A percentile compares a stretch with the other conserved stretches of the same genome.
phyloP scores from a whole-genome alignment of 2,329 filamentous ascomycete species.

The Neurospora crassa region DNA sequence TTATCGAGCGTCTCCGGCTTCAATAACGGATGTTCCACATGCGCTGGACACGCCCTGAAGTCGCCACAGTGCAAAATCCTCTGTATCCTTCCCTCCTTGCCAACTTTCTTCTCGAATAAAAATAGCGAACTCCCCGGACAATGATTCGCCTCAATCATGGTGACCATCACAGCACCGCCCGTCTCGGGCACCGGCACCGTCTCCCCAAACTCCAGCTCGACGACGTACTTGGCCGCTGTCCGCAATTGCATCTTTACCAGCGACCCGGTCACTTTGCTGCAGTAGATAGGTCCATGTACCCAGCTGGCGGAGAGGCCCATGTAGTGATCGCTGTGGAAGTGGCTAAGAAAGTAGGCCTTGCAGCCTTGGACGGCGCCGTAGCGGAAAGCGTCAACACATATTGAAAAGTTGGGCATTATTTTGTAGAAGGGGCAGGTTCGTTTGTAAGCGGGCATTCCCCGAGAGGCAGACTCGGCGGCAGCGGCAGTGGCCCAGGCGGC shows the following conservation, averaged over 20 bases:
- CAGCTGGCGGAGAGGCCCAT: conserved; percentile 81
- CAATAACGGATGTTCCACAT: conserved; percentile 73
- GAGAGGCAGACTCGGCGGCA: conserved; percentile 63
- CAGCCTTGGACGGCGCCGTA: conserved; percentile 91
- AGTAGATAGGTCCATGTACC: conserved; percentile 93
- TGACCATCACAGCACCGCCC: conserved; percentile 66
- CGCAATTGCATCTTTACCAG: conserved; percentile 77
- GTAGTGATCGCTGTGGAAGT: conserved; percentile 98
- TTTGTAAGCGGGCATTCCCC: conserved; percentile 78
- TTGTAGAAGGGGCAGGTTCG: conserved; percentile 98
- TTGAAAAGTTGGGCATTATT: conserved; percentile 84
- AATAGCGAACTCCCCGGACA: conserved; percentile 93
- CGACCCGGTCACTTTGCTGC: conserved; percentile 85
- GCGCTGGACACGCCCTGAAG: conserved; percentile 80
- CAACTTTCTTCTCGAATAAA: conserved; percentile 72
- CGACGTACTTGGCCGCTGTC: conserved; percentile 77
- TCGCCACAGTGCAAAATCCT: conserved; percentile 92
- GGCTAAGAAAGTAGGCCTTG: conserved; percentile 90
- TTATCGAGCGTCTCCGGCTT: conserved; percentile 64
- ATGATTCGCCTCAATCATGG: conserved; percentile 94
- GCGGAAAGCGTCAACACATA: conserved; percentile 91
- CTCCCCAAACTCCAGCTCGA: conserved; percentile 77
- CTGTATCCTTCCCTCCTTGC: conserved; percentile 52
- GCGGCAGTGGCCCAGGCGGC: conserved; percentile 83
- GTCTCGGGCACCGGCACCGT: conserved; percentile 72